phyloP scores from a whole-genome alignment of 1,284 basidiomycete species.

The Termitomyces sp. region DNA sequence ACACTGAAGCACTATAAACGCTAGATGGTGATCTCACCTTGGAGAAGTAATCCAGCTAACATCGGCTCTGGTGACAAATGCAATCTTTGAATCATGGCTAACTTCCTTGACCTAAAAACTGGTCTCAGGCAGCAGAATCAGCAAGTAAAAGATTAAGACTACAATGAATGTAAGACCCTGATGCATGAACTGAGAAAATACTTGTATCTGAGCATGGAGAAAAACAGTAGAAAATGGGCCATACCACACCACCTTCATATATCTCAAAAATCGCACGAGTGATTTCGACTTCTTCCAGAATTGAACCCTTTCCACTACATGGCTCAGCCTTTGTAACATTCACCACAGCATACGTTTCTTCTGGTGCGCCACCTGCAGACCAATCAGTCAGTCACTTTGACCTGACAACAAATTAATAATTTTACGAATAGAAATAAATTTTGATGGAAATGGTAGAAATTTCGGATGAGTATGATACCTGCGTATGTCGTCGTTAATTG shows the following conservation, averaged over 20 bases:
- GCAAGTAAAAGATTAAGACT: constrained; percentile 16
- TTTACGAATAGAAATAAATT: constrained; percentile 68
- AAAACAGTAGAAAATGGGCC: constrained; percentile 24
- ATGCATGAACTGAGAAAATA: constrained; percentile 62
- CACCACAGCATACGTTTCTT: constrained; percentile 76
- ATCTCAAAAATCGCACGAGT: constrained; percentile 85
- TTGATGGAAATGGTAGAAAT: constrained; percentile 73
- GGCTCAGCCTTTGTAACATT: constrained; percentile 50
- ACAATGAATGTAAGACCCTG: constrained; percentile 76
- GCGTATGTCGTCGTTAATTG: background rate
- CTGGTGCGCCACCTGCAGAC: constrained; percentile 53
- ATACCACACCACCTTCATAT: constrained; percentile 72
- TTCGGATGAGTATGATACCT: constrained; percentile 82
- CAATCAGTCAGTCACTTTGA: constrained; percentile 6
- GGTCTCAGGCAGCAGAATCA: background rate
- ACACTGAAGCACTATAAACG: background rate
- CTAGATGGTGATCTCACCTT: constrained; percentile 35
- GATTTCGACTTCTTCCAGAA: constrained; percentile 85
- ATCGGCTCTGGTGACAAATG: constrained; percentile 65
- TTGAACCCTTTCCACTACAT: constrained; percentile 31
- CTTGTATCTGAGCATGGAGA: background rate
- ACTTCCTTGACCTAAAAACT: constrained; percentile 68
- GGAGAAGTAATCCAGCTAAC: constrained; percentile 84
- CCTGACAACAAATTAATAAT: background rate
- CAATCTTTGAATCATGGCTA: constrained; percentile 74